A percentile compares a stretch with the other conserved stretches of the same genome.
phyloP scores from a whole-genome alignment of 306 rosid genomes.

The Dicorynia guianensis region DNA sequence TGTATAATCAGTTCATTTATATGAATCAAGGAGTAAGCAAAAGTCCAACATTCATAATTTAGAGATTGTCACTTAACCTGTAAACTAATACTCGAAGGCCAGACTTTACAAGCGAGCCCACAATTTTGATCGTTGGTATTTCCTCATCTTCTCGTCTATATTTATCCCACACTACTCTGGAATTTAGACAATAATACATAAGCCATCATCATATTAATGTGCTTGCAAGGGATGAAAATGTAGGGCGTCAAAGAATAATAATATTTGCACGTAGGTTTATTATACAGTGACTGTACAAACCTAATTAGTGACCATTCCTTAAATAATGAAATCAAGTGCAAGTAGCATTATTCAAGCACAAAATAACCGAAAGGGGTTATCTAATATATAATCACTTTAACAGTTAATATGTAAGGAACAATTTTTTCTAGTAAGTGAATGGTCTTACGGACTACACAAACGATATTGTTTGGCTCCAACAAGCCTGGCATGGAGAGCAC shows the following conservation, averaged over 20 bases:
- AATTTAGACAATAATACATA: not conserved
- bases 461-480: constrained; percentile 49
- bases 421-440: not conserved
- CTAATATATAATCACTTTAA: too few relatives aligned
- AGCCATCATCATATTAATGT: not conserved
- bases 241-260: too few relatives aligned
- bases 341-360: too few relatives aligned
- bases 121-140: constrained; percentile 32
- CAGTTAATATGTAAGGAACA: not conserved
- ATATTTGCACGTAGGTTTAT: too few relatives aligned
- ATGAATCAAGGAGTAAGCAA: not conserved
- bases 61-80: not conserved
- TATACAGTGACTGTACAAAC: too few relatives aligned
- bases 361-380: too few relatives aligned
- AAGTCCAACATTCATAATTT: too few relatives aligned
- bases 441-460: constrained; percentile 52
- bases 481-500: constrained; percentile 59
- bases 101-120: constrained; percentile 24
- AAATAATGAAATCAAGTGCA: too few relatives aligned
- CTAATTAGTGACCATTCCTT: too few relatives aligned
- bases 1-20: not conserved
- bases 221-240: too few relatives aligned
- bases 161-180: not conserved
- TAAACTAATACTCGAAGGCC: constrained; percentile 38
- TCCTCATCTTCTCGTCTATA: not conserved